Conservation (phyloP, 108 stramenopile species). For the Cyclotella choctawhatcheeana region DNA sequence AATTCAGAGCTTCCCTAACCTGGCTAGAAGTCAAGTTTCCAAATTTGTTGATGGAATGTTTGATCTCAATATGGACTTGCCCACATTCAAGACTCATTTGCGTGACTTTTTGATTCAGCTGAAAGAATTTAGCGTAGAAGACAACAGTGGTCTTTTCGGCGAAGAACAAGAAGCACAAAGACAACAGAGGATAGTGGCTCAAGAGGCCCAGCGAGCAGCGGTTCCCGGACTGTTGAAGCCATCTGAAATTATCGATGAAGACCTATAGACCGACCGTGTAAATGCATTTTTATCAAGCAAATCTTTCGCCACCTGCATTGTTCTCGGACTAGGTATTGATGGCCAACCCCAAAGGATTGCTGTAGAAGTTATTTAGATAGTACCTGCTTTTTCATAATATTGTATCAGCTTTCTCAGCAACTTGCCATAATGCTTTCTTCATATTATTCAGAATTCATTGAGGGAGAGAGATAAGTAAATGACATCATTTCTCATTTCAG, state of each 20-base stretch:
- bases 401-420: too few species aligned
- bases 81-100: slow-evolving; percentile 96
- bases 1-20: slow-evolving; percentile 93
- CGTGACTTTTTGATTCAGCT: slow-evolving; percentile 98
- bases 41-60: slow-evolving; percentile 98
- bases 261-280: slow-evolving; percentile 53
- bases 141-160: slow-evolving; percentile 92
- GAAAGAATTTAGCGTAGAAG: slow-evolving; percentile 97
- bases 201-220: slow-evolving; percentile 82
- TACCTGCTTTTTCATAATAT: background rate
- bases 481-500: too few species aligned
- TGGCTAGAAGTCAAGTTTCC: slow-evolving; percentile 87
- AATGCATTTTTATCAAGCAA: slow-evolving; percentile 3
- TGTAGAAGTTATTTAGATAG: slow-evolving; percentile 13
- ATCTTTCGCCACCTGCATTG: background rate
- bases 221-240: slow-evolving; percentile 98
- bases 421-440: too few species aligned
- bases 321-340: slow-evolving; percentile 2
- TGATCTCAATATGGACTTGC: slow-evolving; percentile 94
- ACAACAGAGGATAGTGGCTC: slow-evolving; percentile 63
- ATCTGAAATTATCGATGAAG: slow-evolving; percentile 93
- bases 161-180: slow-evolving; percentile 91
- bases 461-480: too few species aligned
- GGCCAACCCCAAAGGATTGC: slow-evolving; percentile 1
- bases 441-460: too few species aligned